A percentile compares a stretch with the other conserved stretches of the same genome.
Conservation (phyloP, 208 protist species). For the Leishmania arabica region DNA sequence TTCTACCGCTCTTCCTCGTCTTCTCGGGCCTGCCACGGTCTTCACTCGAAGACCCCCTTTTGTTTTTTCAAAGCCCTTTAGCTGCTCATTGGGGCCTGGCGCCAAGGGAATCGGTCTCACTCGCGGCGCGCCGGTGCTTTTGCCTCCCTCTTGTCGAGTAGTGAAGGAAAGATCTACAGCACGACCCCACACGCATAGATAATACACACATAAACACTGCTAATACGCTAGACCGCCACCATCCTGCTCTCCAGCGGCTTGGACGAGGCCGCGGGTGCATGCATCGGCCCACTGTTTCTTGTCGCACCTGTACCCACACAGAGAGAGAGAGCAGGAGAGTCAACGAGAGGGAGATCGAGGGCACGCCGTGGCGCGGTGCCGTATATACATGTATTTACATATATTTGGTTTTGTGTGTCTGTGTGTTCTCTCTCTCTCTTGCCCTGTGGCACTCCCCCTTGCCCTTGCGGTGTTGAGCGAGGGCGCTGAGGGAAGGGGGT, state of each 20-base stretch:
- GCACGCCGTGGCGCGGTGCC: not conserved
- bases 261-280: not conserved
- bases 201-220: not conserved
- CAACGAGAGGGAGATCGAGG: not conserved
- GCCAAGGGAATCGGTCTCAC: not conserved
- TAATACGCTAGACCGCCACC: not conserved
- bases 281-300: not conserved
- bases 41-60: not conserved
- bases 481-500: not conserved
- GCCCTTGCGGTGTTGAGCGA: not conserved
- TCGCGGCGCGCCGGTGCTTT: not conserved
- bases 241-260: not conserved
- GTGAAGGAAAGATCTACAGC: not conserved
- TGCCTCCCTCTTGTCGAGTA: not conserved
- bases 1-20: not conserved
- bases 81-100: not conserved
- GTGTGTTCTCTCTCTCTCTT: not conserved
- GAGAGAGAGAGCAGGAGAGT: not conserved
- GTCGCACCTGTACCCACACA: not conserved
- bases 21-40: not conserved
- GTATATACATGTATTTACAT: too few species aligned
- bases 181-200: not conserved
- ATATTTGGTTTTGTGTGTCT: too few species aligned
- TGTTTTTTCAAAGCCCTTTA: not conserved
- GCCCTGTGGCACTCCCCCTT: not conserved